These are phyloP conservation scores for Gossypium mustelinum DNA, from an alignment of 345 rosid species.

Conservation along the genomic window DNA sequence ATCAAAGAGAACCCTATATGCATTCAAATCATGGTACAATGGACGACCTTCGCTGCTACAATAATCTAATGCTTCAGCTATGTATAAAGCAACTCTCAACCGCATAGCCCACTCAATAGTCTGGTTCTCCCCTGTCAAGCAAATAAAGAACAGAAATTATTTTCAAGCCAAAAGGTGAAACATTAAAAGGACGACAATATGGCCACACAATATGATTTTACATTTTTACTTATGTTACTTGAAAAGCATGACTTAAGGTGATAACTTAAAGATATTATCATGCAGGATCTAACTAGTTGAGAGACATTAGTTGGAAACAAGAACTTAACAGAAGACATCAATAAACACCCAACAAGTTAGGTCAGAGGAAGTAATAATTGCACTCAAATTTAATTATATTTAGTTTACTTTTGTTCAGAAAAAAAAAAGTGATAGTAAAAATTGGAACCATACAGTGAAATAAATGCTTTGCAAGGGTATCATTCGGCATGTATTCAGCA, in stretches of 20 bases:
- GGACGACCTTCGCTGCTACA: conserved; percentile 65
- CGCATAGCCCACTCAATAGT: conserved; percentile 81
- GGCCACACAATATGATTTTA: background rate
- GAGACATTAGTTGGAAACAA: background rate
- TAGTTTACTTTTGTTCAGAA: background rate
- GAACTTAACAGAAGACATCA: background rate
- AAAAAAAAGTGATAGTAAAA: background rate
- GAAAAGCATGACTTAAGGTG: background rate
- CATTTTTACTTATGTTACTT: background rate
- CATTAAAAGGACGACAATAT: background rate
- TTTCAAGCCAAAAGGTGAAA: background rate
- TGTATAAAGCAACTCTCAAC: conserved; percentile 57
- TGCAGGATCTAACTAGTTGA: background rate
- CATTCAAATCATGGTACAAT: conserved; percentile 70
- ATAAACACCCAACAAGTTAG: background rate
- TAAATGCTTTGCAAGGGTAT: conserved; percentile 75
- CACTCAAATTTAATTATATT: conserved; percentile 1
- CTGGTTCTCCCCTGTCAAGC: conserved; percentile 64
- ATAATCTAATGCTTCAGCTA: conserved; percentile 78
- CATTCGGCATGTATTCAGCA: conserved; percentile 85
- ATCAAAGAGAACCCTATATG: conserved; percentile 77
- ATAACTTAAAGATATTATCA: background rate
- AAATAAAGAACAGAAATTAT: conserved; percentile 10
- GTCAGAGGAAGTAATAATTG: background rate
- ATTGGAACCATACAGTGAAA: conserved; percentile 68